Conservation (phyloP, 257 asterid species). For the Nemophila menziesii region DNA sequence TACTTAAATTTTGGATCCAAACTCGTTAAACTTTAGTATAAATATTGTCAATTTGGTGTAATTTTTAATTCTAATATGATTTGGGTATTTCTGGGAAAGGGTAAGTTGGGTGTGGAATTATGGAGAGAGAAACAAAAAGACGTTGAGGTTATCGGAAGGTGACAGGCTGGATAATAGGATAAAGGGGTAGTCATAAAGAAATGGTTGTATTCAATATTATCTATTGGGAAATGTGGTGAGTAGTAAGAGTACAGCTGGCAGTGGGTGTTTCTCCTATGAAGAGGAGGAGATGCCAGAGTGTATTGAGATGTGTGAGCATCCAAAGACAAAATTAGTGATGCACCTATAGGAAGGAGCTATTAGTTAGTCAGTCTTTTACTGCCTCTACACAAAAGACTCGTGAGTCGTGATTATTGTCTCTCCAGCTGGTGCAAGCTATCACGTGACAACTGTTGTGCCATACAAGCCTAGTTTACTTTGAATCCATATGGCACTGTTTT, state of each 20-base stretch:
- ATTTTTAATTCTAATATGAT: no score
- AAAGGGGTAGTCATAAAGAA: neutral
- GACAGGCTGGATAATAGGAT: constrained; percentile 22
- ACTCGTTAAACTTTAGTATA: no score
- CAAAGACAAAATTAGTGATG: constrained; percentile 1
- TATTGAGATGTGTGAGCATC: constrained; percentile 20
- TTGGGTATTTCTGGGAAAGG: constrained; percentile 10
- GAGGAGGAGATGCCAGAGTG: neutral
- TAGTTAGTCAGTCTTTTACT: no score
- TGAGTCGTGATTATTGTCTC: constrained; percentile 15
- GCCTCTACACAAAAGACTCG: constrained; percentile 15
- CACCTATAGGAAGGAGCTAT: neutral
- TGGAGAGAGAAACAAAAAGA: constrained; percentile 1
- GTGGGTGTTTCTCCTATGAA: neutral
- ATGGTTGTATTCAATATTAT: neutral
- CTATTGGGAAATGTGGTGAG: constrained; percentile 19
- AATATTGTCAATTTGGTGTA: no score
- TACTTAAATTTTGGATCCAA: no score
- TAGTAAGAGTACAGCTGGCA: constrained; percentile 15
- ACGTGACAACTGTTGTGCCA: constrained; percentile 13
- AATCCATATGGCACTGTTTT: neutral
- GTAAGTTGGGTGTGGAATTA: neutral
- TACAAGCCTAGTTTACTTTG: neutral
- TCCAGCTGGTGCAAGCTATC: constrained; percentile 25
- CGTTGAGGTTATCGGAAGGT: constrained; percentile 4